These are phyloP conservation scores for Calocybe gangraenosa DNA, from an alignment of 768 basidiomycete species.

Conservation along the genomic window DNA sequence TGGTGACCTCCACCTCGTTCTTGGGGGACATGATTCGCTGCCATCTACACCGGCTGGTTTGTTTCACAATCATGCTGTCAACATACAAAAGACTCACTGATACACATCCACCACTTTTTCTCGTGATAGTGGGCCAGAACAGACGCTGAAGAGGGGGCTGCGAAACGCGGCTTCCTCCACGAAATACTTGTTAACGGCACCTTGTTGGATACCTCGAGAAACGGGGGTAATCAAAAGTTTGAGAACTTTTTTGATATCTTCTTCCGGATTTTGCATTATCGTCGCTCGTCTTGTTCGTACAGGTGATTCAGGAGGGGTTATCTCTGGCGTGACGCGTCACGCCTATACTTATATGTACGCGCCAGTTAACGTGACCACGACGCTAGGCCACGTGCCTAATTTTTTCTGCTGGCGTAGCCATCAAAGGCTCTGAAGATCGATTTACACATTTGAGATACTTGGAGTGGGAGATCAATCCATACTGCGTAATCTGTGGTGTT, in stretches of 20 bases:
- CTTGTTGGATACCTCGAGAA: slow-evolving; percentile 46
- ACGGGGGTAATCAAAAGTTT: slow-evolving; percentile 40
- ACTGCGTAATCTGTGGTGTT: too few relatives aligned
- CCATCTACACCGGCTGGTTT: slow-evolving; percentile 36
- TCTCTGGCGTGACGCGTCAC: too few relatives aligned
- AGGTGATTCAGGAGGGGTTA: too few relatives aligned
- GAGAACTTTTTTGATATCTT: slow-evolving; percentile 45
- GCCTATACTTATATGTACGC: too few relatives aligned
- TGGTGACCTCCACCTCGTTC: slow-evolving; percentile 35
- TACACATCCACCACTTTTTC: slow-evolving; percentile 53
- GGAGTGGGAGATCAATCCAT: too few relatives aligned
- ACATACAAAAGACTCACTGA: slow-evolving; percentile 40
- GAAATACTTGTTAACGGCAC: slow-evolving; percentile 46
- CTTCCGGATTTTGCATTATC: slow-evolving; percentile 52
- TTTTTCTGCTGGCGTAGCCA: too few relatives aligned
- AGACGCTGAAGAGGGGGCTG: slow-evolving; percentile 54
- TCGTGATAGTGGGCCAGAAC: slow-evolving; percentile 44
- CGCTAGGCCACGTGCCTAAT: too few relatives aligned
- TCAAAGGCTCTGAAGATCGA: too few relatives aligned
- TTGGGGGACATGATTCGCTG: slow-evolving; percentile 59
- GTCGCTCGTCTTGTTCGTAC: too few relatives aligned
- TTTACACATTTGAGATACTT: too few relatives aligned
- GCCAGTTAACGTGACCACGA: too few relatives aligned
- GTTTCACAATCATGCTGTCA: background rate
- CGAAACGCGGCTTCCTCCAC: slow-evolving; percentile 50